phyloP scores from a whole-genome alignment of 179 eudicot species.

The Kewa caespitosa region DNA sequence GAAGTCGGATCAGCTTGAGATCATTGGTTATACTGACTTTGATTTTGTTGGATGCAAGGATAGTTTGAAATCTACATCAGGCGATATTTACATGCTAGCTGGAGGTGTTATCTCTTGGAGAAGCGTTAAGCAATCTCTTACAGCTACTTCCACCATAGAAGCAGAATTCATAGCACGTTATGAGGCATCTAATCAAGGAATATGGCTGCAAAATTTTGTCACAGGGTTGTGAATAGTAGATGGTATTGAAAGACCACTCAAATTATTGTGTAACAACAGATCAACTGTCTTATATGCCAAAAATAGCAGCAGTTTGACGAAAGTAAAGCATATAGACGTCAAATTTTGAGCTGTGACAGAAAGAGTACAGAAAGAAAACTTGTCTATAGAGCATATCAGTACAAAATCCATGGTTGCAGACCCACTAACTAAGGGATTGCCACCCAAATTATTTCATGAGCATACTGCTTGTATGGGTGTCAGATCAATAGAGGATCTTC shows the following conservation, averaged over 20 bases:
- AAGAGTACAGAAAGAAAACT: not conserved
- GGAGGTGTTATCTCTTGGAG: not conserved
- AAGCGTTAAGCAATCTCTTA: not conserved
- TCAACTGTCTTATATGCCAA: too few relatives aligned
- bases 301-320: not conserved
- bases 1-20: not conserved
- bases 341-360: not conserved
- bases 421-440: not conserved
- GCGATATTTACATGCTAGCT: not conserved
- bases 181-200: not conserved
- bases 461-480: not conserved
- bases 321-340: not conserved
- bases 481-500: not conserved
- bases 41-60: too few relatives aligned
- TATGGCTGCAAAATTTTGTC: not conserved
- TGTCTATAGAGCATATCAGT: not conserved
- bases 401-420: not conserved
- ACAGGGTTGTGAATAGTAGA: not conserved
- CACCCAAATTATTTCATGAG: not conserved
- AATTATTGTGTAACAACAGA: not conserved
- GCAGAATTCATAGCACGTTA: not conserved
- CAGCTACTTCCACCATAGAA: not conserved
- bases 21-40: too few relatives aligned
- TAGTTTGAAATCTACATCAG: not conserved
- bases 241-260: not conserved